Percentiles rank a stretch among this genome's conserved stretches.
These are phyloP conservation scores for Persicaria maculosa DNA, from an alignment of 148 eudicot species.

Conservation along the genomic window DNA sequence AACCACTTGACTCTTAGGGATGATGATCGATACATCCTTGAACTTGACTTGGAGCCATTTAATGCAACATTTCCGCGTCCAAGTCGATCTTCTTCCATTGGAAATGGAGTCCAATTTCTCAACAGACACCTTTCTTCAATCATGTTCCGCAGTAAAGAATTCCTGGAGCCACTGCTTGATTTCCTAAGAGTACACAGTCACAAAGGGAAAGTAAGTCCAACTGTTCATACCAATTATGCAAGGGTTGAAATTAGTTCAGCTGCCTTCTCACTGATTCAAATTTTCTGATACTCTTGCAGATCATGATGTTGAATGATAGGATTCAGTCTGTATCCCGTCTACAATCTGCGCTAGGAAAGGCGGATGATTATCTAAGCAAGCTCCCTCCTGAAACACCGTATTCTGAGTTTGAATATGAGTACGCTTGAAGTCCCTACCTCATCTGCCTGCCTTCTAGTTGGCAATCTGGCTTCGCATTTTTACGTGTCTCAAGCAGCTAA, in stretches of 20 bases:
- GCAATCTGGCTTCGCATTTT: not conserved
- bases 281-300: conserved; percentile 30
- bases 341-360: conserved; percentile 61
- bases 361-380: conserved; percentile 71
- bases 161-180: conserved; percentile 83
- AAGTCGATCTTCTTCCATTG: conserved; percentile 83
- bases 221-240: not conserved
- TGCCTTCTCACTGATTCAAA: not conserved
- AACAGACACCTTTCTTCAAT: conserved; percentile 89
- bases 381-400: conserved; percentile 67
- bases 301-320: conserved; percentile 88
- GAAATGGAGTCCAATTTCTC: conserved; percentile 96
- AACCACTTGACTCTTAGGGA: conserved; percentile 21
- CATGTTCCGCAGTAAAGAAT: conserved; percentile 90
- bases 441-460: not conserved
- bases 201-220: conserved; percentile 69
- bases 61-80: conserved; percentile 84
- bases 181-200: conserved; percentile 83
- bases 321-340: conserved; percentile 64
- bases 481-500: not conserved
- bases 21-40: conserved; percentile 53
- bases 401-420: conserved; percentile 76
- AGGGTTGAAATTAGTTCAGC: not conserved
- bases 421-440: conserved; percentile 12
- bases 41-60: conserved; percentile 95